phyloP scores from a whole-genome alignment of 2,329 filamentous ascomycete species.

The Monosporascus sp. region DNA sequence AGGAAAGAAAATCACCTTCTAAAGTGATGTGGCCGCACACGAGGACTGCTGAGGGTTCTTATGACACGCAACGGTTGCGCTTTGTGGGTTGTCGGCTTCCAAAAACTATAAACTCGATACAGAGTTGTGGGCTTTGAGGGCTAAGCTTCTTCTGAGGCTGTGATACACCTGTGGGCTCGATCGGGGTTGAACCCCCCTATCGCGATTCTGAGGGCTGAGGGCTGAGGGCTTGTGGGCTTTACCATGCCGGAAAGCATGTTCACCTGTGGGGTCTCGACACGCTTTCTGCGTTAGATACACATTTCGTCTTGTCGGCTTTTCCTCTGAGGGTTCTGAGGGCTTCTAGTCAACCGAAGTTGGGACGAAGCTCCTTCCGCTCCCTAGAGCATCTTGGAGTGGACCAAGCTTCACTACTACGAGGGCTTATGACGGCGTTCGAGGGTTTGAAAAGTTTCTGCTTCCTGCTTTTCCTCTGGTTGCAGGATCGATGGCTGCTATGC shows the following conservation, averaged over 20 bases:
- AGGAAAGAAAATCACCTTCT: slow-evolving; percentile 71
- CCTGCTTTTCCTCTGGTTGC: not conserved
- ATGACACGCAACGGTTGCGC: slow-evolving; percentile 41
- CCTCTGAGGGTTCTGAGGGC: slow-evolving; percentile 30
- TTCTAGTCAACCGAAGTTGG: slow-evolving; percentile 25
- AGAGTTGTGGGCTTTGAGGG: slow-evolving; percentile 50
- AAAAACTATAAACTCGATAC: slow-evolving; percentile 33
- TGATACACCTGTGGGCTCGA: slow-evolving; percentile 54
- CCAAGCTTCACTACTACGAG: slow-evolving; percentile 26
- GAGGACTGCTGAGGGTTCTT: slow-evolving; percentile 39
- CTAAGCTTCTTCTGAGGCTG: slow-evolving; percentile 38
- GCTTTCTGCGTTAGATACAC: slow-evolving; percentile 4
- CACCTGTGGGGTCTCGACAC: slow-evolving; percentile 10
- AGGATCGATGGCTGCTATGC: not conserved
- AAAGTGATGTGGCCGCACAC: slow-evolving; percentile 33
- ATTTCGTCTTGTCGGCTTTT: slow-evolving; percentile 24
- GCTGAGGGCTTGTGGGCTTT: slow-evolving; percentile 16
- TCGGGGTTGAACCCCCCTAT: slow-evolving; percentile 27
- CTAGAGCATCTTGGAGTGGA: slow-evolving; percentile 25
- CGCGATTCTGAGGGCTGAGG: slow-evolving; percentile 24
- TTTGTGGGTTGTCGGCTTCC: slow-evolving; percentile 55
- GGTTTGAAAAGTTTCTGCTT: slow-evolving; percentile 20
- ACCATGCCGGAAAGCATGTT: slow-evolving; percentile 12
- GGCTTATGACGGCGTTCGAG: slow-evolving; percentile 30
- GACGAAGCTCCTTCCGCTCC: slow-evolving; percentile 26